These are phyloP conservation scores for Hypoxylon fuscum DNA, from an alignment of 495 filamentous ascomycete species.

Conservation along the genomic window DNA sequence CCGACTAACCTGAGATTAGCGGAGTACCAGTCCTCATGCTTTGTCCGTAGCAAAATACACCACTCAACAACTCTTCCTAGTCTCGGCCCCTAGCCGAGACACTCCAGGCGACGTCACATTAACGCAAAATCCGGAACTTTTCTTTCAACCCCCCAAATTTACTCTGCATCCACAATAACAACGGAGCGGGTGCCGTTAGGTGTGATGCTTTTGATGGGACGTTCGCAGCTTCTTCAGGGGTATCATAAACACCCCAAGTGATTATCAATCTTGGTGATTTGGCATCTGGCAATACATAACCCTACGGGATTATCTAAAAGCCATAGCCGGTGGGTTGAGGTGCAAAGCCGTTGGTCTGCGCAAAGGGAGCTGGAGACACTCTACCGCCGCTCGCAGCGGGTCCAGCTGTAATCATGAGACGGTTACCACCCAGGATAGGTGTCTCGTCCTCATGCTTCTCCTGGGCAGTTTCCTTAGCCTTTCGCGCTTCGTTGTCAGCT, in stretches of 20 bases:
- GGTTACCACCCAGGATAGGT: conserved; percentile 88
- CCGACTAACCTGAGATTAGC: conserved; percentile 9
- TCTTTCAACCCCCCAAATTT: conserved; percentile 26
- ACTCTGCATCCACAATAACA: conserved; percentile 4
- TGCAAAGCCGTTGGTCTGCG: conserved; percentile 80
- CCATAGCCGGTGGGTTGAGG: conserved; percentile 80
- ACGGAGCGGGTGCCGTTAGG: conserved; percentile 15
- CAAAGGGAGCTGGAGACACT: conserved; percentile 69
- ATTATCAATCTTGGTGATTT: neutral
- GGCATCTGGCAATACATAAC: neutral
- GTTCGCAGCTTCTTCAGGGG: neutral
- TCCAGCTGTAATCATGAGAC: conserved; percentile 99
- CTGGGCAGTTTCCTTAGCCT: conserved; percentile 83
- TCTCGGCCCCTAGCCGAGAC: conserved; percentile 15
- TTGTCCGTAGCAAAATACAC: conserved; percentile 7
- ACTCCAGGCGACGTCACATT: conserved; percentile 23
- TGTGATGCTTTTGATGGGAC: conserved; percentile 1
- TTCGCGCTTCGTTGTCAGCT: conserved; percentile 98
- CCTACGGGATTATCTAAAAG: conserved; percentile 46
- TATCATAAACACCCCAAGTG: conserved; percentile 1
- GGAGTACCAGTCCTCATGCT: conserved; percentile 4
- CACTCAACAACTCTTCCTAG: neutral
- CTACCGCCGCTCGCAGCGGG: conserved; percentile 60
- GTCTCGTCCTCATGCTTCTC: conserved; percentile 90
- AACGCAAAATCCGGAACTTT: conserved; percentile 33